Percentiles rank a stretch among this genome's conserved stretches.
These are phyloP conservation scores for Clarireedia hainanense DNA, from an alignment of 2,329 filamentous ascomycete species.

Conservation along the genomic window DNA sequence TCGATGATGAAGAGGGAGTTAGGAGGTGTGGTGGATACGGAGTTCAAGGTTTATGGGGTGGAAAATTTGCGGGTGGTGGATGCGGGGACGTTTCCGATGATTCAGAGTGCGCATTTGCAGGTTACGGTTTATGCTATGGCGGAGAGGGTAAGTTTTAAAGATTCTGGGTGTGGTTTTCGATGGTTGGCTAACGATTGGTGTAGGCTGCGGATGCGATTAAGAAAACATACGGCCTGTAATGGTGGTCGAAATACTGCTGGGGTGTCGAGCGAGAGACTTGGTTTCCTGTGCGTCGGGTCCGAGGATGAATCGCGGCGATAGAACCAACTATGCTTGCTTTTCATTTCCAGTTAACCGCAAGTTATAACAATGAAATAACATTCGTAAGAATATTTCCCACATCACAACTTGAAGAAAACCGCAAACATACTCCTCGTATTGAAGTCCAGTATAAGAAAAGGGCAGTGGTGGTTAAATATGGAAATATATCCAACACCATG, in stretches of 20 bases:
- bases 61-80: constrained; percentile 15
- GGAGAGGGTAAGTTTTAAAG: constrained; percentile 3
- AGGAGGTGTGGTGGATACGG: constrained; percentile 16
- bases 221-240: not conserved
- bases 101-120: constrained; percentile 13
- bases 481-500: no score
- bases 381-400: no score
- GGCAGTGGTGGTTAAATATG: no score
- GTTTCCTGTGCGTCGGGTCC: no score
- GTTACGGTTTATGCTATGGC: constrained; percentile 17
- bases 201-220: not conserved
- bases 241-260: not conserved
- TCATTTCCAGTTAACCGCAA: no score
- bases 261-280: no score
- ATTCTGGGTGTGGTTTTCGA: not conserved
- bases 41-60: constrained; percentile 15
- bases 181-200: not conserved
- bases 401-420: no score
- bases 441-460: no score
- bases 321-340: no score
- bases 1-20: constrained; percentile 15
- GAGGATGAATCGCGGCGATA: no score
- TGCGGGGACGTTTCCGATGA: constrained; percentile 19
- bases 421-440: no score
- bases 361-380: no score